Evolutionary conservation across 2,329 filamentous ascomycete genomes (phyloP), one percentile per base, ranked within the genome.

Genomic region (Coleophoma crateriformis): DNA sequence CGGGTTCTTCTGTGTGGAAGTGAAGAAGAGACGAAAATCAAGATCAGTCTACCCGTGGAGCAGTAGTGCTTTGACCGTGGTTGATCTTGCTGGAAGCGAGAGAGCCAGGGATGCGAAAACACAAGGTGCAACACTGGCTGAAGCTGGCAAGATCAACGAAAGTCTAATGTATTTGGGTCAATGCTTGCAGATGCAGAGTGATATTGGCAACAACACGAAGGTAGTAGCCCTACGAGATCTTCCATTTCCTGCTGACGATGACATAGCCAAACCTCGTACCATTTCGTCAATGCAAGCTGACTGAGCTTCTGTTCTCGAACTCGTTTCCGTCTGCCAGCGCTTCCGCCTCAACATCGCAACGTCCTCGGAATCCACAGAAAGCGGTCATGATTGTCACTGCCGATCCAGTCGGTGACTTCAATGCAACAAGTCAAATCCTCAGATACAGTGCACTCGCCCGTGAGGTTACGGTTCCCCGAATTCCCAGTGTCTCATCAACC

Each of bases 61-160:
- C 7, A 85, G 87, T 47, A 91, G 84, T 63, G 84, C 84, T 1
- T 73, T 97, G 32, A 96, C 90, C 0, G 85, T 97, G 55, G 92
- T 95, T 42, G 92, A 97, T 66, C 73, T 97, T 46, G 92, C 92
- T 15, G 92, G 91, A 13, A 97, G 94, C 53, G 94, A 99, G 69
- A 84, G 94, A 52, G 92, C 92, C 14, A 81, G 91, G 52, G 90
- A 94, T 55, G 91, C 94, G 22, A 96, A 96, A 75, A 97, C 94
- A 0, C 88, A 90, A 0, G 94, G 94, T 12, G 85, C 90, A 4
- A 96, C 92, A 0, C 78, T 99, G 13, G 92, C 88, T 0, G 94
- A 99, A 71, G 94, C 92, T 34, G 94, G 94, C 47, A 97, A 97
- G 71, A 99, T 99, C 66, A 99, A 99, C 63, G 91, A 96, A 68